Evolutionary conservation across 352 stramenopile species (phyloP).

Genomic region (Plasmopara muralis): DNA sequence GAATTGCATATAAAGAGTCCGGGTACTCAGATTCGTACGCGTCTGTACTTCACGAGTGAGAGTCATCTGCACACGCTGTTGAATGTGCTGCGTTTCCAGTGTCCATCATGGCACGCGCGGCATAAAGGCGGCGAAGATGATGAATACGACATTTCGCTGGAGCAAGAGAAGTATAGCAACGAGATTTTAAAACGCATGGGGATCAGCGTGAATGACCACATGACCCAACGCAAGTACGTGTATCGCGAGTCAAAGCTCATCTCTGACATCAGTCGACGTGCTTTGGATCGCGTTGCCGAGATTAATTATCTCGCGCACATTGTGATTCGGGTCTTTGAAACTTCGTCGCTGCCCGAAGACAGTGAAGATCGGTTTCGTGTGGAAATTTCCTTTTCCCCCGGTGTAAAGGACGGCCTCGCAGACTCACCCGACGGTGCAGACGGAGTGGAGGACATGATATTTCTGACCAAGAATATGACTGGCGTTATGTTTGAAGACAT

Average conservation of each 20-base stretch:
- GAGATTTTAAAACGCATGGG: conserved; percentile 81
- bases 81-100: conserved; percentile 94
- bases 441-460: conserved; percentile 66
- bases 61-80: conserved; percentile 97
- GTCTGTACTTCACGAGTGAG: conserved; percentile 99
- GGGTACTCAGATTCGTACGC: conserved; percentile 87
- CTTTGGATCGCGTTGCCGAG: conserved; percentile 87
- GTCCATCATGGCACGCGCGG: conserved; percentile 54
- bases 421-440: conserved; percentile 8
- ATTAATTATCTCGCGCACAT: conserved; percentile 99
- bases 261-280: conserved; percentile 54
- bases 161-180: conserved; percentile 82
- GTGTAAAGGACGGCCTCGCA: conserved; percentile 42
- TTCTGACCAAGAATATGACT: conserved; percentile 81
- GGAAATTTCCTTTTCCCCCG: conserved; percentile 80
- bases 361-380: conserved; percentile 80
- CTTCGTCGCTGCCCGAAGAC: conserved; percentile 77
- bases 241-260: conserved; percentile 80
- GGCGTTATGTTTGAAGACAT: conserved; percentile 87
- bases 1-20: conserved; percentile 95
- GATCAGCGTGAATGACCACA: conserved; percentile 74
- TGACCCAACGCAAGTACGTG: conserved; percentile 74
- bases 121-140: conserved; percentile 52
- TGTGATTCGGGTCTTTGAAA: conserved; percentile 98
- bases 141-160: conserved; percentile 67